Conservation (phyloP, 805 yeast species). For the Yarrowia osloensis region DNA sequence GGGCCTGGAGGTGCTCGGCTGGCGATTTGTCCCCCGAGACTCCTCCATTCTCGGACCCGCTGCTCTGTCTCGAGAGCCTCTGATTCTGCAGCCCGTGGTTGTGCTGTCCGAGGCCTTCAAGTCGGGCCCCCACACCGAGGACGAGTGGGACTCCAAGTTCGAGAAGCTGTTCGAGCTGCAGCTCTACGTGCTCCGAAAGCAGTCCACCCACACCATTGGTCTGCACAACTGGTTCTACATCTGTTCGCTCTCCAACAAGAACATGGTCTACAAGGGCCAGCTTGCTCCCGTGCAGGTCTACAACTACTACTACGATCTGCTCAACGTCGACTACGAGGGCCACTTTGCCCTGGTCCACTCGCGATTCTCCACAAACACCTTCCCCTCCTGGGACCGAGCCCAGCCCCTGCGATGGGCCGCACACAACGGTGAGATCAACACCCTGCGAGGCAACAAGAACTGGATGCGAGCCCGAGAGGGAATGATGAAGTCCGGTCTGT, state of each 20-base stretch:
- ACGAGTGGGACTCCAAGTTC: slow-evolving; percentile 57
- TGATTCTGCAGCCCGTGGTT: slow-evolving; percentile 88
- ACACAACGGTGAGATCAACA: slow-evolving; percentile 97
- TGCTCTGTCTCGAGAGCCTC: slow-evolving; percentile 89
- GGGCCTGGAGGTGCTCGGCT: slow-evolving; percentile 82
- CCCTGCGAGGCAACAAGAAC: slow-evolving; percentile 95
- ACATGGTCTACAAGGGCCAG: slow-evolving; percentile 97
- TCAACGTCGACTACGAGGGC: slow-evolving; percentile 87
- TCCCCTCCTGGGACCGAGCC: slow-evolving; percentile 99
- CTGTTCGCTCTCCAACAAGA: slow-evolving; percentile 83
- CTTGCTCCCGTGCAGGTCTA: slow-evolving; percentile 95
- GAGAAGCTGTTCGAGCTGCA: slow-evolving; percentile 76
- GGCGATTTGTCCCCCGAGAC: slow-evolving; percentile 95
- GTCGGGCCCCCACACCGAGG: slow-evolving; percentile 46
- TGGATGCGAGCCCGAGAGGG: slow-evolving; percentile 99
- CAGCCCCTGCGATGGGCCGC: slow-evolving; percentile 98
- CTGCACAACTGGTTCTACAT: slow-evolving; percentile 97
- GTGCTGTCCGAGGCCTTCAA: slow-evolving; percentile 60
- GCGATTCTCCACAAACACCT: slow-evolving; percentile 95
- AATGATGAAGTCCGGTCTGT: slow-evolving; percentile 82
- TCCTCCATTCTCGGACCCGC: slow-evolving; percentile 95
- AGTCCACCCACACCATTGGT: slow-evolving; percentile 86
- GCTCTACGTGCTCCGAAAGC: slow-evolving; percentile 83
- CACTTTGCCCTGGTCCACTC: slow-evolving; percentile 97
- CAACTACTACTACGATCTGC: slow-evolving; percentile 89